Evolutionary conservation across 495 filamentous ascomycete genomes (phyloP).

Genomic region (Mytilinidion resinicola): DNA sequence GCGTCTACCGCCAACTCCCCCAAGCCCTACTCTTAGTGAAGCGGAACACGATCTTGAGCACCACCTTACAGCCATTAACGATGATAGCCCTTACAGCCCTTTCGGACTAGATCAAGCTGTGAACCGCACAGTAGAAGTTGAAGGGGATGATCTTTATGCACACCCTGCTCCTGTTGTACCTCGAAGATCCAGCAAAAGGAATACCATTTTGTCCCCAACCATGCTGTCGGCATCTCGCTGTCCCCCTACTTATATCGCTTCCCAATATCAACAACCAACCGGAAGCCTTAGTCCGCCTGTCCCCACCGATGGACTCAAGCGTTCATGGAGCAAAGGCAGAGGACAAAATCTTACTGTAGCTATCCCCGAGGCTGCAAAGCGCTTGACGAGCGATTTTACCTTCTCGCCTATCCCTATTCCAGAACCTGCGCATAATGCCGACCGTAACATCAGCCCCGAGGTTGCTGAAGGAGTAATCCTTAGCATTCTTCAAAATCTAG

Average conservation of each 20-base stretch:
- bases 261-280: neutral
- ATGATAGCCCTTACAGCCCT: conserved; percentile 11
- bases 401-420: conserved; percentile 21
- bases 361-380: conserved; percentile 12
- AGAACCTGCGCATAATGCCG: neutral
- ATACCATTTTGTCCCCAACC: neutral
- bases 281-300: conserved; percentile 6
- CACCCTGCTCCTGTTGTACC: conserved; percentile 15
- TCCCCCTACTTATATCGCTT: conserved; percentile 19
- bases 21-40: conserved; percentile 36
- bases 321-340: neutral
- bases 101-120: no score
- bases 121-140: neutral
- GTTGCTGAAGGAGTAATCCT: conserved; percentile 47
- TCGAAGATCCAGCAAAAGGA: conserved; percentile 23
- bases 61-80: conserved; percentile 25
- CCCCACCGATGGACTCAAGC: neutral
- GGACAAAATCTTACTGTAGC: conserved; percentile 9
- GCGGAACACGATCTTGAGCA: conserved; percentile 34
- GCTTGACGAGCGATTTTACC: conserved; percentile 10
- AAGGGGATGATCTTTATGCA: conserved; percentile 23
- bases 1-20: conserved; percentile 5
- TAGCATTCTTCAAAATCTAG: conserved; percentile 45
- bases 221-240: conserved; percentile 11
- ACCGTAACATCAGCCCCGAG: conserved; percentile 34